phyloP scores from a whole-genome alignment of 148 eudicot species.

The Fallopia convolvulus region DNA sequence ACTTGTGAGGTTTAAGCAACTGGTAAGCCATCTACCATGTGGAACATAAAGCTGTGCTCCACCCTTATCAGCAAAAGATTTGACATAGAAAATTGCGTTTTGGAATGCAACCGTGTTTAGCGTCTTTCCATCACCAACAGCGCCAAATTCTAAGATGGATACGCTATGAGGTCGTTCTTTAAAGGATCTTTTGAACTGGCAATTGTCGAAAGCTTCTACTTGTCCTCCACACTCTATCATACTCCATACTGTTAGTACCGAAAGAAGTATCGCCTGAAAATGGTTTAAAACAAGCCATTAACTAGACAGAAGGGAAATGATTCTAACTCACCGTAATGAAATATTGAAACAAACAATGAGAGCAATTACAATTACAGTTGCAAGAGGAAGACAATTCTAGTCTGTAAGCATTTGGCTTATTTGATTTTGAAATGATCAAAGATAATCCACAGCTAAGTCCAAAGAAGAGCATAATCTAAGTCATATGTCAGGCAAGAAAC shows the following conservation, averaged over 20 bases:
- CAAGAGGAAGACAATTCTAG: too few relatives aligned
- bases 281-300: neutral
- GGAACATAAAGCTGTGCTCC: slow-evolving; percentile 59
- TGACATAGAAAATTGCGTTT: slow-evolving; percentile 53
- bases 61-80: slow-evolving; percentile 56
- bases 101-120: slow-evolving; percentile 51
- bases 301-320: neutral
- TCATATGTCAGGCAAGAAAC: neutral
- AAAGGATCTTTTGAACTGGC: slow-evolving; percentile 27
- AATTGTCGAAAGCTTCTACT: slow-evolving; percentile 27
- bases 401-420: too few relatives aligned
- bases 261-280: slow-evolving; percentile 38
- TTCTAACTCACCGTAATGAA: neutral
- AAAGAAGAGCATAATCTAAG: neutral
- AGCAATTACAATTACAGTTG: too few relatives aligned
- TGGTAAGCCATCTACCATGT: slow-evolving; percentile 47
- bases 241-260: slow-evolving; percentile 26
- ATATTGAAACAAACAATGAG: neutral
- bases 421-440: too few relatives aligned
- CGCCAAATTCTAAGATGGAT: slow-evolving; percentile 54
- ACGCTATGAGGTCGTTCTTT: slow-evolving; percentile 49
- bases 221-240: slow-evolving; percentile 14
- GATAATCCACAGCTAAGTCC: too few relatives aligned
- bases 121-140: slow-evolving; percentile 56
- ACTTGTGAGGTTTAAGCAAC: slow-evolving; percentile 57